Percentiles rank a stretch among this genome's conserved stretches.
phyloP scores from a whole-genome alignment of 495 filamentous ascomycete genomes.

The Choiromyces venosus region DNA sequence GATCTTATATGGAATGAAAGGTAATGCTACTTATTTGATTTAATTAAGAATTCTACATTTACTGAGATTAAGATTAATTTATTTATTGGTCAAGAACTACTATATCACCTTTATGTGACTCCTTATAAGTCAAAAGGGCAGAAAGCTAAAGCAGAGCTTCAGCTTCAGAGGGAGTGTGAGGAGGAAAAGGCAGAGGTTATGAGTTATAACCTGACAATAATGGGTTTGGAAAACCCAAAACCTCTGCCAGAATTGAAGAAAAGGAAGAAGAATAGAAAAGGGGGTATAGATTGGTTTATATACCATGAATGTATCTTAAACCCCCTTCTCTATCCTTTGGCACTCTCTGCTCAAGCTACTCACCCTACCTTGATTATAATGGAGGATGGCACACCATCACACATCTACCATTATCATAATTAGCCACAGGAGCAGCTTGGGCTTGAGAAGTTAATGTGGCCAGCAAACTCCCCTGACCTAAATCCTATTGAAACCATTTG shows the following conservation, averaged over 20 bases:
- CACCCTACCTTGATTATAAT: background rate
- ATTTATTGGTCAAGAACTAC: background rate
- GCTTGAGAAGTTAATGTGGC: background rate
- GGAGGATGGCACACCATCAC: conserved; percentile 1
- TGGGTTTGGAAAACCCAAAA: background rate
- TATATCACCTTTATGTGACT: conserved; percentile 1
- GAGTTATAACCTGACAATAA: background rate
- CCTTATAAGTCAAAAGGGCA: background rate
- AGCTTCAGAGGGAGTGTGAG: conserved; percentile 5
- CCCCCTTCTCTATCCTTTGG: background rate
- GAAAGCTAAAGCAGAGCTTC: background rate
- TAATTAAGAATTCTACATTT: too few relatives aligned
- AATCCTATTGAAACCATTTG: too few relatives aligned
- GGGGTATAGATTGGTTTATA: conserved; percentile 11
- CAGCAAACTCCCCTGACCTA: too few relatives aligned
- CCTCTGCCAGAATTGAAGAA: background rate
- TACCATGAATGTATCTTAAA: conserved; percentile 10
- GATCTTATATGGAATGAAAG: too few relatives aligned
- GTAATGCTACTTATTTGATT: too few relatives aligned
- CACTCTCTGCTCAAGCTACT: background rate
- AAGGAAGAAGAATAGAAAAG: background rate
- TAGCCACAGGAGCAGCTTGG: background rate
- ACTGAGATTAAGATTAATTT: too few relatives aligned
- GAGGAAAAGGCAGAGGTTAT: background rate
- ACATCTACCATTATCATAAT: conserved; percentile 4